phyloP scores from a whole-genome alignment of 139 green algal species.

The Astrephomene gubernaculifera region DNA sequence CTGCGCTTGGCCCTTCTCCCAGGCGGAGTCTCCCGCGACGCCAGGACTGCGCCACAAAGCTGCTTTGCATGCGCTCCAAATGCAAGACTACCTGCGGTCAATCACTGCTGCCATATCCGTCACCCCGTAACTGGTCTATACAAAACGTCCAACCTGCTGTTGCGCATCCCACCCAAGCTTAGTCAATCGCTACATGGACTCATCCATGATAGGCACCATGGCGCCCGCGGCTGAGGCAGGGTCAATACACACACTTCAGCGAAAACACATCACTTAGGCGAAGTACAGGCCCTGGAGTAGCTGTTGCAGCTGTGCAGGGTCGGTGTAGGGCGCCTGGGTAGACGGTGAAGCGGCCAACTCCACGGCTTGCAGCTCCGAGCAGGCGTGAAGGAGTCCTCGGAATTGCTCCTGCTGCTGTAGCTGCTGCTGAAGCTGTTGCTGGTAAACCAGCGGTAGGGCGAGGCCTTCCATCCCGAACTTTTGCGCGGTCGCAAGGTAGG shows the following conservation, averaged over 20 bases:
- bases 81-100: conserved; percentile 13
- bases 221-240: too few species aligned
- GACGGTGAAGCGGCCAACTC: conserved; percentile 3
- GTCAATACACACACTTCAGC: neutral
- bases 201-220: neutral
- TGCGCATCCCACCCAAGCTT: neutral
- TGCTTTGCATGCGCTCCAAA: conserved; percentile 25
- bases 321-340: neutral
- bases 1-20: neutral
- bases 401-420: conserved; percentile 35
- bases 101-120: conserved; percentile 18
- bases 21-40: neutral
- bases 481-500: conserved; percentile 13
- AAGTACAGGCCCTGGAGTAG: conserved; percentile 43
- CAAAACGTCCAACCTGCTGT: conserved; percentile 28
- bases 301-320: conserved; percentile 26
- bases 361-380: neutral
- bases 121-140: neutral
- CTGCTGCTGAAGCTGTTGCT: conserved; percentile 41
- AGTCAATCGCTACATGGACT: neutral
- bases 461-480: conserved; percentile 41
- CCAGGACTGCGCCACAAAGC: neutral
- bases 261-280: neutral
- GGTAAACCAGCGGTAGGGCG: neutral
- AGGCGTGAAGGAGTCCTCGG: conserved; percentile 1